Conservation (phyloP, 139 green algal genomes). For the Tetraselmis striata region DNA sequence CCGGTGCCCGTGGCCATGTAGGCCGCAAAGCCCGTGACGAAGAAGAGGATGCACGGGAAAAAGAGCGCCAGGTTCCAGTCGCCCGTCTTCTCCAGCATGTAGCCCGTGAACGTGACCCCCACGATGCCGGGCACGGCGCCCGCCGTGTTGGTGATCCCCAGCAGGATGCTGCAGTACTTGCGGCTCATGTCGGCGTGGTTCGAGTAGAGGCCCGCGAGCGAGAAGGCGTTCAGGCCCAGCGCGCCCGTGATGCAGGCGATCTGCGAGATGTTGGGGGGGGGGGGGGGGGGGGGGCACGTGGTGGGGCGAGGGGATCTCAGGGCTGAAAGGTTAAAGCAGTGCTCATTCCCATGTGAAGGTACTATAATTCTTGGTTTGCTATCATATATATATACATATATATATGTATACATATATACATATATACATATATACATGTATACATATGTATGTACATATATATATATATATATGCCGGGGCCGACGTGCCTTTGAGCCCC, state of each 20-base stretch:
- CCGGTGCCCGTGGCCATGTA: conserved; percentile 35
- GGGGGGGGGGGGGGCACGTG: no score
- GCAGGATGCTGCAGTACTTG: conserved; percentile 80
- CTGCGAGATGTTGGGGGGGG: no score
- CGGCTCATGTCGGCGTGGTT: conserved; percentile 89
- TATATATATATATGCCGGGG: no score
- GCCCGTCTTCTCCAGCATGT: conserved; percentile 43
- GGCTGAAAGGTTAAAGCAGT: no score
- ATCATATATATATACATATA: no score
- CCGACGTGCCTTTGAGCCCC: no score
- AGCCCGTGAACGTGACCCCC: conserved; percentile 66
- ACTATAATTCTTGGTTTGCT: no score
- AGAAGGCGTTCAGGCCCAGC: conserved; percentile 73
- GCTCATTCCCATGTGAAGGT: no score
- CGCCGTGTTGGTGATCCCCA: conserved; percentile 91
- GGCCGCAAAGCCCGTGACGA: conserved; percentile 48
- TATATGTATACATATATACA: no score
- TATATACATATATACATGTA: no score
- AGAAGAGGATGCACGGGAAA: conserved; percentile 60
- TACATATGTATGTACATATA: no score
- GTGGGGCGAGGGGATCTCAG: no score
- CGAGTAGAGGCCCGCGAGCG: conserved; percentile 90
- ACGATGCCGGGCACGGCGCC: conserved; percentile 86
- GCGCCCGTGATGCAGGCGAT: conserved; percentile 54
- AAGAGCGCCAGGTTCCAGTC: conserved; percentile 81